Conservation (phyloP, 2,329 filamentous ascomycete genomes). For the Hypoxylon rubiginosum region DNA sequence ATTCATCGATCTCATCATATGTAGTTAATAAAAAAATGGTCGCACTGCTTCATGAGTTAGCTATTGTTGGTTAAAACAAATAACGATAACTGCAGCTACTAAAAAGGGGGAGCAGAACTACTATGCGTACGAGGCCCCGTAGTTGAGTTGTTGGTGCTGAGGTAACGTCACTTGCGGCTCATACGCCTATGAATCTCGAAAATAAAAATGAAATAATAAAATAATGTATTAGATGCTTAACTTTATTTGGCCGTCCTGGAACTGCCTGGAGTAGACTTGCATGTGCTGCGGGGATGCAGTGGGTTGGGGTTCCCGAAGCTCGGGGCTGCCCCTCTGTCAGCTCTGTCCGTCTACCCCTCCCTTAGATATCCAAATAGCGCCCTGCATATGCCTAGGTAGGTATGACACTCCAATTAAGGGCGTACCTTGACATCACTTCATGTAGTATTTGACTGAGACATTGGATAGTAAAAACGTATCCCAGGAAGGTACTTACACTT, state of each 20-base stretch:
- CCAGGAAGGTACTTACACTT: background rate
- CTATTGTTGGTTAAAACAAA: too few species aligned
- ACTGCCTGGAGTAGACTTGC: background rate
- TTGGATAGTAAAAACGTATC: background rate
- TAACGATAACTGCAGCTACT: too few species aligned
- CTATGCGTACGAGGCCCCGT: background rate
- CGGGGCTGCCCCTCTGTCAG: slow-evolving; percentile 11
- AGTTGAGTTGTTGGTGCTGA: too few species aligned
- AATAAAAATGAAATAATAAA: too few species aligned
- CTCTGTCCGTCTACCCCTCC: slow-evolving; percentile 8
- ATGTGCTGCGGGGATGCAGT: slow-evolving; percentile 18
- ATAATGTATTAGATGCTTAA: background rate
- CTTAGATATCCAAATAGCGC: slow-evolving; percentile 1
- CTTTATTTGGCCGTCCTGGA: background rate
- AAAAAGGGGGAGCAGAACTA: too few species aligned
- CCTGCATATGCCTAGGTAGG: slow-evolving; percentile 4
- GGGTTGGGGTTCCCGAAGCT: slow-evolving; percentile 27
- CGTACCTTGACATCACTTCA: slow-evolving; percentile 17
- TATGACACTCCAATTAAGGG: slow-evolving; percentile 28
- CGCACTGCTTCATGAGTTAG: too few species aligned
- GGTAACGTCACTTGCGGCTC: background rate
- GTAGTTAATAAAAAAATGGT: too few species aligned
- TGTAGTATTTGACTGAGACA: slow-evolving; percentile 15
- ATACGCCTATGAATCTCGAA: background rate
- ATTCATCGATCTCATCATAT: too few species aligned